Evolutionary conservation across 345 rosid genomes (phyloP), one percentile per base, ranked within the genome.

Genomic region (Eucalyptus coolabah): DNA sequence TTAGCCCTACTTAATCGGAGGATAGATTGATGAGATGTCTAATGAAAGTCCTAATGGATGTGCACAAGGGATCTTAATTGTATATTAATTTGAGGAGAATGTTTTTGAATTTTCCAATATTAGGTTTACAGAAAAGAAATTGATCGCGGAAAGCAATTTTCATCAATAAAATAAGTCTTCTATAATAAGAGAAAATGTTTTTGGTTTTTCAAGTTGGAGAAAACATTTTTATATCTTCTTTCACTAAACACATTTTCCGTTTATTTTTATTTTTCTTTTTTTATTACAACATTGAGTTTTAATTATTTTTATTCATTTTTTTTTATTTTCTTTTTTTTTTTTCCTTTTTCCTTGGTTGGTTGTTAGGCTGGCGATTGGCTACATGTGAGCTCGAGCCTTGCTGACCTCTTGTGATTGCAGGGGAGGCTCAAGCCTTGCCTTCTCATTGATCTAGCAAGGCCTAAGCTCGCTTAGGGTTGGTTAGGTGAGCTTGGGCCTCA

Each of bases 361-460:
- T 0, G 0, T 1, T 0, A 0, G n/a, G 24, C 0, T 1, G 2
- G 0, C 5, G 2, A 53, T 53, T 0, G 0, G 0, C 0, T 2
- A 21, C 2, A 53, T 0, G 56, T 19, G 59, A 53, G 24, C 0
- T 19, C 5, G 0, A 53, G 24, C 59, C 59, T 53, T 4, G 5
- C 1, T 0, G 26, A 21, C 26, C 59, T 19, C 59, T 53, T 19
- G 5, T 1, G 0, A 53, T 0, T 1, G 0, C 0, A 19, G 0
- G 10, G 2, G 24, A 53, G 59, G 24, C 23, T 1, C 1, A 1
- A 53, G 59, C 24, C 56, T 0, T 3, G 9, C 23, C 23, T 51
- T 51, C 54, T 51, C 54, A 51, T n/a, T n/a, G n/a, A 21, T 53
- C 59, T 53, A 53, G 56, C 2, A 0, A 51, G 23, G 23, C 54